Base-by-base conservation (phyloP, 805 yeast species). In the Candida chilensis region DNA sequence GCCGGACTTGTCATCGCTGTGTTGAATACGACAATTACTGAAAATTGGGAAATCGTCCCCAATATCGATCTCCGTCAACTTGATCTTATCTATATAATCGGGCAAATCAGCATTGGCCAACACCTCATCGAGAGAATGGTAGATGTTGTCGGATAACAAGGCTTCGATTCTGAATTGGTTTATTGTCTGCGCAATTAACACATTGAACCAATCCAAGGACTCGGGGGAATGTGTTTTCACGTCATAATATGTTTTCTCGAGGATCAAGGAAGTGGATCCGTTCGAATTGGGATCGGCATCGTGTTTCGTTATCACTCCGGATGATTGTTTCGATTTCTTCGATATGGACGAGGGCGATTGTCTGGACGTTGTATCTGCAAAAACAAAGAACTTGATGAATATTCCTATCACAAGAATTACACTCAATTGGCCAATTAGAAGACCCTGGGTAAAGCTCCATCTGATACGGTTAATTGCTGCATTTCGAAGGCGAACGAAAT, bases 31-130 rank as follows among this genome's bases (percentile, higher is more conserved):
- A 54, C 98, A 92, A 47, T 92, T 92, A 33, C 95, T 83, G 49
- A 92, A 84, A 30, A 92, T 84, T 3, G 98, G 98, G 49, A 79
- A 92, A 52, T 88, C 96, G 48, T 86, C 84, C 20, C 98, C 98
- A 34, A 92, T 78, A 44, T 87, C 90, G 16, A 92, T 75, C 45
- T 90, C 96, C 1, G 88, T 82, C 28, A 92, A 74, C 36, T 70
- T 71, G 24, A 92, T 77, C 16, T 71, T 68, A 47, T 80, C 96
- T 29, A 92, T 52, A 50, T 78, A 90, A 32, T 80, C 88, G 1
- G 96, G 95, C 16, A 84, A 53, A 15, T 72, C 72, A 39, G 78
- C 73, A 12, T 66, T 59, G 28, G 66, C 60, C 27, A 90, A 60
- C 30, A 84, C 74, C 30, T 70, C 74, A 44, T 84, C 78, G 29